Evolutionary conservation across 2,329 filamentous ascomycete genomes (phyloP).

Genomic region (Aspergillus fijiensis): DNA sequence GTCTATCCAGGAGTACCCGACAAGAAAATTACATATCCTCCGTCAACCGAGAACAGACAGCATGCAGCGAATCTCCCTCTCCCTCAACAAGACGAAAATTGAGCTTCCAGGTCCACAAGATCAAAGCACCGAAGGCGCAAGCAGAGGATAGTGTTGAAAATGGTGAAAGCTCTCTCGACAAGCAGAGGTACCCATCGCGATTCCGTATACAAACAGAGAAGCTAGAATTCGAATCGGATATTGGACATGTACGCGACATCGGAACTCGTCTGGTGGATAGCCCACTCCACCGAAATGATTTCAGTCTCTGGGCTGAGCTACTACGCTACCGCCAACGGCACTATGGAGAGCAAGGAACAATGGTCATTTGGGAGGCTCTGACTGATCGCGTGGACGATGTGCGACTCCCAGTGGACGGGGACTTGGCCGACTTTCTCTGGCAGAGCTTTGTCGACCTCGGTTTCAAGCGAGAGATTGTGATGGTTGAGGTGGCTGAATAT

Average conservation of each 20-base stretch:
- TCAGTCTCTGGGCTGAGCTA: slow-evolving; percentile 47
- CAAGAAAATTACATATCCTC: slow-evolving; percentile 9
- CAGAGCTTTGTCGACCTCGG: slow-evolving; percentile 39
- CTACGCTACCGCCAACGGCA: slow-evolving; percentile 45
- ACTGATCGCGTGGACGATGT: slow-evolving; percentile 31
- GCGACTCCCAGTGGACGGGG: slow-evolving; percentile 37
- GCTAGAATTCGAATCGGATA: slow-evolving; percentile 44
- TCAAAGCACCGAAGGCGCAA: slow-evolving; percentile 20
- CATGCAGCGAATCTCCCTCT: slow-evolving; percentile 4
- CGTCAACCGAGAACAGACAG: slow-evolving; percentile 3
- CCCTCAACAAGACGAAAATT: slow-evolving; percentile 8
- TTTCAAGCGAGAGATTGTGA: slow-evolving; percentile 32
- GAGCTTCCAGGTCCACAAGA: slow-evolving; percentile 27
- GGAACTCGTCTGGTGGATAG: slow-evolving; percentile 42
- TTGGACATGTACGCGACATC: slow-evolving; percentile 36
- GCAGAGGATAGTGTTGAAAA: neutral
- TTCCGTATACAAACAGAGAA: slow-evolving; percentile 31
- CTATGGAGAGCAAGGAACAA: slow-evolving; percentile 43
- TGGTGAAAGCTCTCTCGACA: neutral
- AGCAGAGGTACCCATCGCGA: slow-evolving; percentile 8
- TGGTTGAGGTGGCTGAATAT: slow-evolving; percentile 37
- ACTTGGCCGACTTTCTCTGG: slow-evolving; percentile 44
- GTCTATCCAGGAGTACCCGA: slow-evolving; percentile 24
- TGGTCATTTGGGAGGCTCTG: slow-evolving; percentile 44
- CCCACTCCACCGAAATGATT: slow-evolving; percentile 32